These are phyloP conservation scores for Talaromyces rugulosus DNA, from an alignment of 2,329 filamentous ascomycete genomes.

Conservation along the genomic window DNA sequence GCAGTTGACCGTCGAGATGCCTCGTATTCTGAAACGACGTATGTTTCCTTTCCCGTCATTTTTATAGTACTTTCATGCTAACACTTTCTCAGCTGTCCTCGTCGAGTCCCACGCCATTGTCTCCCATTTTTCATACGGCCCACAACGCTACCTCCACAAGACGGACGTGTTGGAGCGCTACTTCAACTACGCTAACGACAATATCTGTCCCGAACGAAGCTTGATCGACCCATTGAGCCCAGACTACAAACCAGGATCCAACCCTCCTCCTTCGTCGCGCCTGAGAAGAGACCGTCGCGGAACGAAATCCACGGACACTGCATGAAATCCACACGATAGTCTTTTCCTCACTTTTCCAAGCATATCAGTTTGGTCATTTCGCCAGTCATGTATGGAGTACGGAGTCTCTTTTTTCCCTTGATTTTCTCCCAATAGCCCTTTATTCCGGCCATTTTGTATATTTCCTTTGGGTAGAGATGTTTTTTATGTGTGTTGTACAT, in stretches of 20 bases:
- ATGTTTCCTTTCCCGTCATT: not conserved
- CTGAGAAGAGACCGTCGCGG: not conserved
- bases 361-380: not conserved
- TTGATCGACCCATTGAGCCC: constrained; percentile 9
- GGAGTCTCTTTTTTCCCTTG: not conserved
- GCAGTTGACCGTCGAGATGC: constrained; percentile 13
- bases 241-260: not conserved
- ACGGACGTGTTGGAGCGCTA: constrained; percentile 14
- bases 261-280: not conserved
- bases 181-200: constrained; percentile 13
- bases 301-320: not conserved
- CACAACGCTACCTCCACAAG: constrained; percentile 9
- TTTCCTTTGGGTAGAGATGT: not conserved
- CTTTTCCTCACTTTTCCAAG: not conserved
- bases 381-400: not conserved
- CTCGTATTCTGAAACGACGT: constrained; percentile 8
- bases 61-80: not conserved
- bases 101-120: constrained; percentile 13
- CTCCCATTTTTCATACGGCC: constrained; percentile 13
- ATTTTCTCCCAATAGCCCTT: not conserved
- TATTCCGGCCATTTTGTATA: not conserved
- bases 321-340: not conserved
- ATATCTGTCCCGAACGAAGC: constrained; percentile 8
- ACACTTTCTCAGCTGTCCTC: constrained; percentile 8
- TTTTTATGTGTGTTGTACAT: not conserved